Conservation (phyloP, 2,329 filamentous ascomycete genomes). For the Mariannaea sp. region DNA sequence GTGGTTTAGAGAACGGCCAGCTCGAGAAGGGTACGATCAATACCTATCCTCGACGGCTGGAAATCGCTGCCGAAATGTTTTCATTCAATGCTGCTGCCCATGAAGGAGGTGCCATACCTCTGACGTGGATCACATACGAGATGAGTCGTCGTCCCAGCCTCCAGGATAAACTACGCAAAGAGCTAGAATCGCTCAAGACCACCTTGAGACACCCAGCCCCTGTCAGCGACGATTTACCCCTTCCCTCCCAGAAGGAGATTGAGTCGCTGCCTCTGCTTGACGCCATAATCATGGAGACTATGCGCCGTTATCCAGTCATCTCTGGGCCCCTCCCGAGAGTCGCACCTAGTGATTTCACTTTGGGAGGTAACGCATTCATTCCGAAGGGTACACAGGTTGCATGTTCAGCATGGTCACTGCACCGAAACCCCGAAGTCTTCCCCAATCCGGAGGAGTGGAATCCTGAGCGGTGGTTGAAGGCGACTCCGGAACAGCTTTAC, state of each 20-base stretch:
- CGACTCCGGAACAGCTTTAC: background rate
- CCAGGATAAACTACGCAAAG: slow-evolving; percentile 8
- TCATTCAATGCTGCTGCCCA: slow-evolving; percentile 12
- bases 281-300: slow-evolving; percentile 7
- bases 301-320: slow-evolving; percentile 8
- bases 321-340: slow-evolving; percentile 11
- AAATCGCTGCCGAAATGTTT: slow-evolving; percentile 15
- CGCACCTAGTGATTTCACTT: background rate
- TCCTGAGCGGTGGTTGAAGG: slow-evolving; percentile 5
- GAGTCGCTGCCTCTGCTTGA: slow-evolving; percentile 7
- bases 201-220: background rate
- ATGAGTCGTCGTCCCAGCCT: slow-evolving; percentile 3
- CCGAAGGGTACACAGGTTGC: slow-evolving; percentile 4
- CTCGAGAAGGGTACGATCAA: slow-evolving; percentile 2
- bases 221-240: background rate
- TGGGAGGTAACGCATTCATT: slow-evolving; percentile 7
- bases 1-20: background rate
- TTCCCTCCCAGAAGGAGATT: slow-evolving; percentile 3
- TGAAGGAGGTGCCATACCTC: slow-evolving; percentile 7
- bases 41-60: slow-evolving; percentile 8
- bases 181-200: background rate
- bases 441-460: slow-evolving; percentile 4
- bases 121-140: slow-evolving; percentile 11
- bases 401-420: slow-evolving; percentile 2
- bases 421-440: slow-evolving; percentile 12